These are phyloP conservation scores for Beauveria rudraprayagi DNA, from an alignment of 2,329 filamentous ascomycete genomes.

Conservation along the genomic window DNA sequence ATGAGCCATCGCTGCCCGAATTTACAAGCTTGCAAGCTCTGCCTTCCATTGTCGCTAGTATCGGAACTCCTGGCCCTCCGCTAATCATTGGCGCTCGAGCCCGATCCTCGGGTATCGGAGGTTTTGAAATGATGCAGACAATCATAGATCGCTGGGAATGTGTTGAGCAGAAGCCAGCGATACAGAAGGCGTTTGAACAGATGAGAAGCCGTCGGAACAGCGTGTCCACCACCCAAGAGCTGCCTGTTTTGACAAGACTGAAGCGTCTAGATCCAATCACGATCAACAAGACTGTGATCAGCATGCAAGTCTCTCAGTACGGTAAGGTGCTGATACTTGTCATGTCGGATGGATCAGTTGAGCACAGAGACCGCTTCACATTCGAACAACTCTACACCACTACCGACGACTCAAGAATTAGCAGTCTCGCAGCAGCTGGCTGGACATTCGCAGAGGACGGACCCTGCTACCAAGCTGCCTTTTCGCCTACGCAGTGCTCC, in stretches of 20 bases:
- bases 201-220: constrained; percentile 56
- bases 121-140: constrained; percentile 60
- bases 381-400: constrained; percentile 62
- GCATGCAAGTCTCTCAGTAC: constrained; percentile 59
- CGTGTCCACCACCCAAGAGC: constrained; percentile 22
- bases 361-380: constrained; percentile 68
- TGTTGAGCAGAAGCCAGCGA: constrained; percentile 53
- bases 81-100: constrained; percentile 69
- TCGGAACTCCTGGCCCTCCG: constrained; percentile 47
- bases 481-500: constrained; percentile 54
- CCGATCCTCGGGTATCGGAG: constrained; percentile 41
- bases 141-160: constrained; percentile 80
- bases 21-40: constrained; percentile 71
- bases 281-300: constrained; percentile 63
- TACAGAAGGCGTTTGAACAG: constrained; percentile 73
- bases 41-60: constrained; percentile 53
- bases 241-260: constrained; percentile 34
- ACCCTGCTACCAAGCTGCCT: constrained; percentile 54
- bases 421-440: constrained; percentile 66
- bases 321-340: constrained; percentile 64
- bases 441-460: constrained; percentile 62
- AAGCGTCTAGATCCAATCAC: constrained; percentile 61
- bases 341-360: constrained; percentile 72
- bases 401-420: constrained; percentile 56
- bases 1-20: constrained; percentile 47